These are phyloP conservation scores for Talaromyces liani DNA, from an alignment of 495 filamentous ascomycete species.

Conservation along the genomic window DNA sequence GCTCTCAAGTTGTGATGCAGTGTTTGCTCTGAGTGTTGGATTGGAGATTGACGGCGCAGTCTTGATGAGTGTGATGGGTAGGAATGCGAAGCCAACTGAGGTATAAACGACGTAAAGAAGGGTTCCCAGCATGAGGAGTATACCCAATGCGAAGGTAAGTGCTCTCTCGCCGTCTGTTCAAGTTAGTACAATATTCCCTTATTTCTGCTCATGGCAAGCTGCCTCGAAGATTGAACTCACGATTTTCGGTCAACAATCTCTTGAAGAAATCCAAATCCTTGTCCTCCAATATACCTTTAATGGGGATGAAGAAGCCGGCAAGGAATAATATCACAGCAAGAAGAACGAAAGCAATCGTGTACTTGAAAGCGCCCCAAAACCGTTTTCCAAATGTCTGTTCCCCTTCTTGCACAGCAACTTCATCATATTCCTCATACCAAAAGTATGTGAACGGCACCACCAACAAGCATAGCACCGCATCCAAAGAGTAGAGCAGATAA, in stretches of 20 bases:
- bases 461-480: constrained; percentile 84
- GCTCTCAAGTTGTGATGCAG: constrained; percentile 66
- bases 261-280: constrained; percentile 87
- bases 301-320: constrained; percentile 86
- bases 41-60: constrained; percentile 75
- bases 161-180: constrained; percentile 78
- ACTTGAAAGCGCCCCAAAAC: constrained; percentile 80
- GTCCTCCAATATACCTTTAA: constrained; percentile 53
- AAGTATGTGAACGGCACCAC: constrained; percentile 96
- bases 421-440: constrained; percentile 94
- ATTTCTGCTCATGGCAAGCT: not conserved
- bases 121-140: constrained; percentile 79
- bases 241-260: constrained; percentile 71
- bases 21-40: constrained; percentile 66
- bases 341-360: constrained; percentile 76
- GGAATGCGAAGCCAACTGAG: constrained; percentile 76
- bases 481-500: constrained; percentile 84
- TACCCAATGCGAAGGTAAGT: constrained; percentile 76
- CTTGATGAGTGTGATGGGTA: constrained; percentile 86
- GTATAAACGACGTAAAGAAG: constrained; percentile 84
- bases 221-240: constrained; percentile 34
- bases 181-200: constrained; percentile 11
- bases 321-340: constrained; percentile 79
- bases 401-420: constrained; percentile 71
- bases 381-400: constrained; percentile 60